phyloP scores from a whole-genome alignment of 2,329 filamentous ascomycete species.

The Penicillium sclerotiorum region DNA sequence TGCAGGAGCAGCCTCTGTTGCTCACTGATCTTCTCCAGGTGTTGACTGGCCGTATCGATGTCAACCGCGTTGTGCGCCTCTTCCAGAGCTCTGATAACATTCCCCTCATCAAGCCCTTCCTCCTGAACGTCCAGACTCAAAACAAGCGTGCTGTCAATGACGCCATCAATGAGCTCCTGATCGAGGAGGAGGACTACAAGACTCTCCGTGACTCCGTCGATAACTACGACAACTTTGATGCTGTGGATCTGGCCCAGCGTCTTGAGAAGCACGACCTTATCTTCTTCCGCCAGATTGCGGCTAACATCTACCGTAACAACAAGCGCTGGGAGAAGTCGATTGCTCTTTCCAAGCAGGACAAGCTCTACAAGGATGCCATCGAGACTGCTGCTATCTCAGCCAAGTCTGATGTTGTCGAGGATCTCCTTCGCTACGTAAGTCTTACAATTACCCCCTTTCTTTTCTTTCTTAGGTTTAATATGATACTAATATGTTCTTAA shows the following conservation, averaged over 20 bases:
- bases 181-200: constrained; percentile 99
- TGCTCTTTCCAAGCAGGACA: constrained; percentile 95
- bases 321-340: constrained; percentile 99
- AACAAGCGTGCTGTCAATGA: constrained; percentile 99
- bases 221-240: constrained; percentile 99
- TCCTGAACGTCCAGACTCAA: constrained; percentile 91
- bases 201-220: constrained; percentile 95
- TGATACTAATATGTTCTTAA: constrained; percentile 34
- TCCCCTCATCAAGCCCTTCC: constrained; percentile 97
- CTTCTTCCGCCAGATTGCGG: constrained; percentile 98
- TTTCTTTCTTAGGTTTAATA: neutral
- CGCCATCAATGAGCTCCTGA: constrained; percentile 94
- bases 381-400: constrained; percentile 92
- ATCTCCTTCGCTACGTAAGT: constrained; percentile 95
- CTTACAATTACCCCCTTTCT: constrained; percentile 4
- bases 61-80: constrained; percentile 98
- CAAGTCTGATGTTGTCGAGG: constrained; percentile 91
- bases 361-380: constrained; percentile 98
- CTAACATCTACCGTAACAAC: constrained; percentile 99
- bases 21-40: constrained; percentile 93
- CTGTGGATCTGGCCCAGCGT: constrained; percentile 85
- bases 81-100: constrained; percentile 99
- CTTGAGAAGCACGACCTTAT: constrained; percentile 97
- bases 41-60: constrained; percentile 90
- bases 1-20: constrained; percentile 93